Evolutionary conservation across 31 red algal genomes (phyloP), one percentile per base, ranked within the genome.

Genomic region (Odonthalia washingtoniensis): DNA sequence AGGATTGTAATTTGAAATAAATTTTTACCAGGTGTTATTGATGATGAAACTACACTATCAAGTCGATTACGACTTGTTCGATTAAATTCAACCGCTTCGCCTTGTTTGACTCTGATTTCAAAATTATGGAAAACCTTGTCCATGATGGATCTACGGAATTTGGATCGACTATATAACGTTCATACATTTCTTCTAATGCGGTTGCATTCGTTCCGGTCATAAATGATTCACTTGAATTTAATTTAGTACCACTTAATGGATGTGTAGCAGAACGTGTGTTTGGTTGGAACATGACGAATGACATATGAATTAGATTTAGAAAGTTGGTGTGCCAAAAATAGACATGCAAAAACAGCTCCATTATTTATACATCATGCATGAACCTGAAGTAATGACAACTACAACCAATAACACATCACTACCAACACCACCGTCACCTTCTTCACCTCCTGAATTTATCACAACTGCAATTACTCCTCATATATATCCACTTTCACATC

Each of bases 181-280:
- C 94, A 65, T 95, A 99, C 97, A 99, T 99, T 65, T 99, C 92
- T 74, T 99, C 97, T 46, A 97, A 68, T 60, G 95, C 91, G 38
- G 83, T 88, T 4, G 97, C 94, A 85, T 94, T 97, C 24, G 95
- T 95, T 39, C 97, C 97, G 16, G 89, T 97, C 74, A 99, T 87
- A 64, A 99, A 99, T 28, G 74, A 80, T 92, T 99, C 97, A 65
- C 86, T 91, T 14, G 91, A 92, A 45, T 98, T 92, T 38, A 98
- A 88, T 65, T 91, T 91, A 26, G 92, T 92, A 33, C 95, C 95
- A n/a, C 89, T 46, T 0, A 96, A 73, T 2, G 87, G 65, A 9
- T 89, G 94, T 3, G 92, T 94, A 46, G 92, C 92, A 14, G 86
- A 86, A 72, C 92, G 92, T 34, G 90, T 46, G n/a, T 39, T 86